Evolutionary conservation across 2,329 filamentous ascomycete genomes (phyloP).

Genomic region (Fonsecaea erecta): DNA sequence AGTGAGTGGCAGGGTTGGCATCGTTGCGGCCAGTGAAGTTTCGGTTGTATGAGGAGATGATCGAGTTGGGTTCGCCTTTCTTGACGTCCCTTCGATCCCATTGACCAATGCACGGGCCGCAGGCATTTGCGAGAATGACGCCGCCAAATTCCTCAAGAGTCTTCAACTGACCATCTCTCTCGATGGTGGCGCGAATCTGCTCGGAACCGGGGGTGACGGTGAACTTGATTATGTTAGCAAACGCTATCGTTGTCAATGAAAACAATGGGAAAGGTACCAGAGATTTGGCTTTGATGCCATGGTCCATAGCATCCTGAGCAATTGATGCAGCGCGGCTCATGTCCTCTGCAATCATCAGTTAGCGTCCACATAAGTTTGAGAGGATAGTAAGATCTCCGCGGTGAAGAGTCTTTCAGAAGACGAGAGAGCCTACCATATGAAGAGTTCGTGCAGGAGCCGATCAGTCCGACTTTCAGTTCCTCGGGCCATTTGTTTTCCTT

Average conservation of each 20-base stretch:
- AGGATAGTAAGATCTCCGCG: neutral
- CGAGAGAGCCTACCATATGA: slow-evolving; percentile 57
- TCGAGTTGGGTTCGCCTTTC: slow-evolving; percentile 95
- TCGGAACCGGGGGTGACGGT: slow-evolving; percentile 96
- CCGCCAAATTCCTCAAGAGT: slow-evolving; percentile 97
- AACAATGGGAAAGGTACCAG: slow-evolving; percentile 51
- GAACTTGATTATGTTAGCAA: slow-evolving; percentile 55
- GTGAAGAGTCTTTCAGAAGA: neutral
- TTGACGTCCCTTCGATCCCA: slow-evolving; percentile 93
- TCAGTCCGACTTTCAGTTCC: slow-evolving; percentile 94
- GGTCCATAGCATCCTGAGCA: slow-evolving; percentile 84
- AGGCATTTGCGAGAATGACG: slow-evolving; percentile 92
- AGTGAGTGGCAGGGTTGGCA: slow-evolving; percentile 91
- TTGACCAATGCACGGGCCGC: slow-evolving; percentile 87
- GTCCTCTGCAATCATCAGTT: slow-evolving; percentile 58
- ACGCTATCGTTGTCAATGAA: too few species aligned
- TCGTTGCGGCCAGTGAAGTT: slow-evolving; percentile 99
- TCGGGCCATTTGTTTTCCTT: slow-evolving; percentile 95
- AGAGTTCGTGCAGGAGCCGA: slow-evolving; percentile 97
- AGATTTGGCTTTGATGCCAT: slow-evolving; percentile 91
- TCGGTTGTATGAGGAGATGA: slow-evolving; percentile 98
- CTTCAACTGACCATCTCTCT: slow-evolving; percentile 84
- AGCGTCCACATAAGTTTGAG: neutral
- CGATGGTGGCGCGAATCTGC: slow-evolving; percentile 93
- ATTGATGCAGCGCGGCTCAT: slow-evolving; percentile 94